Evolutionary conservation across 768 basidiomycete genomes (phyloP).

Genomic region (Mycena alexandri): DNA sequence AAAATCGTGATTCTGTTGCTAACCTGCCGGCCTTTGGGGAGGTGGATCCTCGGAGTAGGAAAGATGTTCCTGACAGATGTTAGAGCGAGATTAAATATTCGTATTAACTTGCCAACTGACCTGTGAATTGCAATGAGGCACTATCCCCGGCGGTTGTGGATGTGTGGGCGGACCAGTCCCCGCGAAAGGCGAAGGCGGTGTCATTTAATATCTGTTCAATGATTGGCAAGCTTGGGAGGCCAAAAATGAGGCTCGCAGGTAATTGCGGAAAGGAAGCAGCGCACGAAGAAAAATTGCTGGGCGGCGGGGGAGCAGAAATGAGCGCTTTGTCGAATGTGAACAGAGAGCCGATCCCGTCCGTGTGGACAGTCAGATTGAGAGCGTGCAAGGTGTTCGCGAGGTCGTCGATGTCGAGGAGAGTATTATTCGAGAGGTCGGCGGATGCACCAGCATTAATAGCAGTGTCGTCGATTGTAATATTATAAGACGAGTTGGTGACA

Average conservation of each 20-base stretch:
- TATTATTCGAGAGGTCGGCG: slow-evolving; percentile 45
- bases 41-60: slow-evolving; percentile 71
- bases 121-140: slow-evolving; percentile 58
- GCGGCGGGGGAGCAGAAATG: slow-evolving; percentile 56
- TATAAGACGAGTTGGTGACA: slow-evolving; percentile 58
- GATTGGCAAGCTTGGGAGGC: slow-evolving; percentile 48
- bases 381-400: slow-evolving; percentile 66
- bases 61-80: slow-evolving; percentile 65
- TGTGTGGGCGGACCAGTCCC: slow-evolving; percentile 63
- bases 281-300: slow-evolving; percentile 43
- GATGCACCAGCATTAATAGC: slow-evolving; percentile 31
- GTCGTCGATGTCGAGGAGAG: slow-evolving; percentile 64
- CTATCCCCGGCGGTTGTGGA: slow-evolving; percentile 60
- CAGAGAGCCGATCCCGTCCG: slow-evolving; percentile 48
- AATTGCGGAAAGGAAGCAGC: slow-evolving; percentile 8
- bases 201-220: slow-evolving; percentile 57
- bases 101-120: slow-evolving; percentile 48
- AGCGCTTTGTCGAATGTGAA: slow-evolving; percentile 71
- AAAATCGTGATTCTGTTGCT: slow-evolving; percentile 55
- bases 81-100: slow-evolving; percentile 14
- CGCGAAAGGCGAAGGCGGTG: slow-evolving; percentile 62
- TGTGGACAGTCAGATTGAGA: slow-evolving; percentile 65
- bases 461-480: slow-evolving; percentile 65
- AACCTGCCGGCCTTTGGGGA: slow-evolving; percentile 71
- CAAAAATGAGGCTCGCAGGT: background rate